phyloP scores from a whole-genome alignment of 2,329 filamentous ascomycete genomes.

The Phaeosphaeriaceae sp. region DNA sequence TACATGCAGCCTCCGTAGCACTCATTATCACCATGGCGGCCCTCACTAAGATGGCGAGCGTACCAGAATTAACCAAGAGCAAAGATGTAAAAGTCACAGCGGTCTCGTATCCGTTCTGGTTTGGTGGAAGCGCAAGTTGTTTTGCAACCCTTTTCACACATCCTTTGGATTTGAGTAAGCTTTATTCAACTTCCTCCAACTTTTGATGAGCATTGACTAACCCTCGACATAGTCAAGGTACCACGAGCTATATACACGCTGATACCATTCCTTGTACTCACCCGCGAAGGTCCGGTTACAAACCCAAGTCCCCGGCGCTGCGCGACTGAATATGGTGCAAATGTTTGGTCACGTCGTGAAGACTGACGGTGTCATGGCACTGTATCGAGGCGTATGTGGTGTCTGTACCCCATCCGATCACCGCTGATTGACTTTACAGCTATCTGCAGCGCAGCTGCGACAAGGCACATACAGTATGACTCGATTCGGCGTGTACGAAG shows the following conservation, averaged over 20 bases:
- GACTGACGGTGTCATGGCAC: slow-evolving; percentile 75
- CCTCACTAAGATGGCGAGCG: slow-evolving; percentile 44
- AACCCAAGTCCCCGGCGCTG: slow-evolving; percentile 73
- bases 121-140: slow-evolving; percentile 92
- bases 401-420: neutral
- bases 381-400: slow-evolving; percentile 79
- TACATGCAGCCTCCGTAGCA: slow-evolving; percentile 21
- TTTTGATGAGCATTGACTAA: slow-evolving; percentile 33
- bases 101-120: slow-evolving; percentile 72
- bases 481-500: slow-evolving; percentile 95
- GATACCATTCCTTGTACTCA: slow-evolving; percentile 21
- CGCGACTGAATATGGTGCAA: slow-evolving; percentile 77
- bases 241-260: neutral
- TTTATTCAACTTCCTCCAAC: neutral
- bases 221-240: slow-evolving; percentile 54
- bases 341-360: slow-evolving; percentile 85
- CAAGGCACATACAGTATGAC: slow-evolving; percentile 95
- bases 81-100: slow-evolving; percentile 50
- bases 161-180: slow-evolving; percentile 86
- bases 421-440: slow-evolving; percentile 49
- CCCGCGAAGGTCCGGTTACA: slow-evolving; percentile 78
- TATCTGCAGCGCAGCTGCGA: slow-evolving; percentile 90
- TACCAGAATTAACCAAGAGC: slow-evolving; percentile 47
- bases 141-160: slow-evolving; percentile 92
- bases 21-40: slow-evolving; percentile 45